These are phyloP conservation scores for Tulasnella sp. DNA, from an alignment of 768 basidiomycete genomes.

Conservation along the genomic window DNA sequence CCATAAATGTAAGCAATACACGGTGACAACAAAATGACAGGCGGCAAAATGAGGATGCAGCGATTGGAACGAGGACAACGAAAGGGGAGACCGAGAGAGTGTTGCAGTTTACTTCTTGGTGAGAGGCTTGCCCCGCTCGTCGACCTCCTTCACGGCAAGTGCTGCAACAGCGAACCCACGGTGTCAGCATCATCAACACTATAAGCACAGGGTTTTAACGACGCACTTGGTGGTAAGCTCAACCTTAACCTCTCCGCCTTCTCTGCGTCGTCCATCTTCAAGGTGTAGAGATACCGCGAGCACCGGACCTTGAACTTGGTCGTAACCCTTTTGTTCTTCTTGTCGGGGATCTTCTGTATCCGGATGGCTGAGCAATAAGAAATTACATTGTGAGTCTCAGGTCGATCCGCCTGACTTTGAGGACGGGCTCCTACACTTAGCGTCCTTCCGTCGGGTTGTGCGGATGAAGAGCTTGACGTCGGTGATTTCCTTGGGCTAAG, in stretches of 20 bases:
- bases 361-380: slow-evolving; percentile 78
- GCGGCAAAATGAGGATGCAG: neutral
- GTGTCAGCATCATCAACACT: neutral
- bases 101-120: slow-evolving; percentile 5
- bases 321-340: slow-evolving; percentile 55
- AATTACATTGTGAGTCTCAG: too few relatives aligned
- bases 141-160: slow-evolving; percentile 13
- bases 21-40: neutral
- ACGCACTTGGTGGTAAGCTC: slow-evolving; percentile 87
- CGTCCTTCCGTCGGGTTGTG: slow-evolving; percentile 96
- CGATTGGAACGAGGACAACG: neutral
- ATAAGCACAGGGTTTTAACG: neutral
- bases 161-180: neutral
- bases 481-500: slow-evolving; percentile 85
- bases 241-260: slow-evolving; percentile 98
- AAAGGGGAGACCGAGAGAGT: neutral
- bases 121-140: neutral
- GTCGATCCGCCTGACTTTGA: slow-evolving; percentile 50
- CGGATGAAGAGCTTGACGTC: slow-evolving; percentile 99
- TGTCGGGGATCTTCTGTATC: slow-evolving; percentile 89
- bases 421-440: slow-evolving; percentile 36
- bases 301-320: slow-evolving; percentile 99
- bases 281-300: slow-evolving; percentile 95
- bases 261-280: slow-evolving; percentile 90
- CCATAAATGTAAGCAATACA: slow-evolving; percentile 8